Conservation (phyloP, 805 yeast genomes). For the Ogataea methylovora region DNA sequence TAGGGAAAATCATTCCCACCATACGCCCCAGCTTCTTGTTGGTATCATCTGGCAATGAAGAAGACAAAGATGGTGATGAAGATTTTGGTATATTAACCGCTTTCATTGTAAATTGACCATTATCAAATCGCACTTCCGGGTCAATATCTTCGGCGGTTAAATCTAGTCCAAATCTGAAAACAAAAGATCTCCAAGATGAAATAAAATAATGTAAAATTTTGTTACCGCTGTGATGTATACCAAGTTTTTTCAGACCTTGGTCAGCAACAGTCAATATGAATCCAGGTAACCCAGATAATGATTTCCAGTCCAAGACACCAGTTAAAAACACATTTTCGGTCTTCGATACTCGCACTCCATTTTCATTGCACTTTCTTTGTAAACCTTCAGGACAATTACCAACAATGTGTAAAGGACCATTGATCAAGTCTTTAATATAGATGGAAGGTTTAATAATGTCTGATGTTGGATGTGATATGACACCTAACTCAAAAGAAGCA, state of each 20-base stretch:
- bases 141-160: conserved; percentile 24
- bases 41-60: neutral
- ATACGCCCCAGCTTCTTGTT: conserved; percentile 7
- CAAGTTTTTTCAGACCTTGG: conserved; percentile 54
- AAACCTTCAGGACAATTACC: conserved; percentile 85
- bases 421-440: conserved; percentile 37
- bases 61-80: neutral
- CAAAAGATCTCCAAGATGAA: conserved; percentile 81
- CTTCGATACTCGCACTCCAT: conserved; percentile 48
- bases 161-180: conserved; percentile 67
- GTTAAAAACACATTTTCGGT: conserved; percentile 65
- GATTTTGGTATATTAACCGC: conserved; percentile 15
- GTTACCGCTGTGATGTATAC: conserved; percentile 44
- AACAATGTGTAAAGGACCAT: conserved; percentile 54
- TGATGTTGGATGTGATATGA: conserved; percentile 53
- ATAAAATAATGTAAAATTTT: conserved; percentile 46
- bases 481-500: too few species aligned
- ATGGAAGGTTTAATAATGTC: conserved; percentile 54
- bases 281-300: conserved; percentile 93
- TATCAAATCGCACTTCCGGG: conserved; percentile 1
- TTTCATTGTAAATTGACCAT: conserved; percentile 10
- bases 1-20: conserved; percentile 20
- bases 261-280: conserved; percentile 75
- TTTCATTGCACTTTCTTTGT: conserved; percentile 65
- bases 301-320: conserved; percentile 69